phyloP scores from a whole-genome alignment of 2,329 filamentous ascomycete genomes.

The Colletotrichum filicis region DNA sequence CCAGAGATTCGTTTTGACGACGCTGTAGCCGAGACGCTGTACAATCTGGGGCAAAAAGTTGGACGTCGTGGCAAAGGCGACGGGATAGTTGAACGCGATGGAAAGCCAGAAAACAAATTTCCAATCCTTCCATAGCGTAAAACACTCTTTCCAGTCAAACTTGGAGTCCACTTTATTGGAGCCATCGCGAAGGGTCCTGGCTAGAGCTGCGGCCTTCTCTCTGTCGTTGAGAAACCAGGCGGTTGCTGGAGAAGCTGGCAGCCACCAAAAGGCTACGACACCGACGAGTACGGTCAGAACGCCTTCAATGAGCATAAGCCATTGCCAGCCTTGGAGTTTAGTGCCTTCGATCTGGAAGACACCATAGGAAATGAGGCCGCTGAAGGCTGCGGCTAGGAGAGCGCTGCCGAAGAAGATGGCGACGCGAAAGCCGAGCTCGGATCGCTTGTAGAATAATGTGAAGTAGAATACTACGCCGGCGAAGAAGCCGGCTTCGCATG shows the following conservation, averaged over 20 bases:
- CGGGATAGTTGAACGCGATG: not conserved
- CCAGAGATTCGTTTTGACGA: not conserved
- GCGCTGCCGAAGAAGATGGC: slow-evolving; percentile 4
- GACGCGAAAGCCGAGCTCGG: slow-evolving; percentile 54
- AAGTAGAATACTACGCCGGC: slow-evolving; percentile 65
- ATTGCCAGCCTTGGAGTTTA: not conserved
- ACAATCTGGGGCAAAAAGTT: not conserved
- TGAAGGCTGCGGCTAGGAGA: not conserved
- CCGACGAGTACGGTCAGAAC: not conserved
- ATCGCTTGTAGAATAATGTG: slow-evolving; percentile 60
- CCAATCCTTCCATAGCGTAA: not conserved
- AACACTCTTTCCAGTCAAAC: not conserved
- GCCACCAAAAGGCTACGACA: not conserved
- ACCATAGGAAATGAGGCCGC: not conserved
- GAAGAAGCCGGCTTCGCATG: slow-evolving; percentile 67
- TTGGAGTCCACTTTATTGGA: not conserved
- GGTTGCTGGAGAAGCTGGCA: slow-evolving; percentile 54
- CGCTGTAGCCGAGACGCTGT: not conserved
- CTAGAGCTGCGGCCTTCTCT: slow-evolving; percentile 52
- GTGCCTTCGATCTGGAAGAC: not conserved
- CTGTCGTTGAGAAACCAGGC: slow-evolving; percentile 56
- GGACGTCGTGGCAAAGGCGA: not conserved
- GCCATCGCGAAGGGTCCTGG: slow-evolving; percentile 56
- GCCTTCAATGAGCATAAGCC: not conserved
- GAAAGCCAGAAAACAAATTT: not conserved